Evolutionary conservation across 805 yeast species (phyloP).

Genomic region (Barnettozyma salicaria): DNA sequence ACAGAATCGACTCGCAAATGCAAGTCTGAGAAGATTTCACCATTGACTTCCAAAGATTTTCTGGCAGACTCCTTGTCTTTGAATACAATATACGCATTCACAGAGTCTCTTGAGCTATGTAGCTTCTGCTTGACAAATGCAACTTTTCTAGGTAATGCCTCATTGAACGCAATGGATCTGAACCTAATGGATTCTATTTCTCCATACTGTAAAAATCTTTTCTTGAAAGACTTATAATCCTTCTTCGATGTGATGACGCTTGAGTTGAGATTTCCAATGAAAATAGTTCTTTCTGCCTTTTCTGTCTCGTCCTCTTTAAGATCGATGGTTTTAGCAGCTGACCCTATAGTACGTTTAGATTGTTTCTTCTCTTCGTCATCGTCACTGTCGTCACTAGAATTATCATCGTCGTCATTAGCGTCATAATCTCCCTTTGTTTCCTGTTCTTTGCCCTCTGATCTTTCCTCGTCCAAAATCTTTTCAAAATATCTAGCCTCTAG

Average conservation of each 20-base stretch:
- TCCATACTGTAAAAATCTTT: slow-evolving; percentile 40
- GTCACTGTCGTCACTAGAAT: slow-evolving; percentile 17
- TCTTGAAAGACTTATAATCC: slow-evolving; percentile 57
- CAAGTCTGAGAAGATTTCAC: slow-evolving; percentile 55
- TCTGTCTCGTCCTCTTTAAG: slow-evolving; percentile 66
- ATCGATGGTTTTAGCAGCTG: slow-evolving; percentile 40
- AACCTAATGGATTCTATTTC: slow-evolving; percentile 72
- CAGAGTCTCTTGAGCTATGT: slow-evolving; percentile 69
- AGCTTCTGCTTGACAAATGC: slow-evolving; percentile 79
- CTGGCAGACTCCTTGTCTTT: slow-evolving; percentile 41
- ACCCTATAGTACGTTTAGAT: slow-evolving; percentile 13
- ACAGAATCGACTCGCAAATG: slow-evolving; percentile 90
- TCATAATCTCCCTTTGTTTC: slow-evolving; percentile 18
- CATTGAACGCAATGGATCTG: slow-evolving; percentile 86
- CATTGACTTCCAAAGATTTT: slow-evolving; percentile 52
- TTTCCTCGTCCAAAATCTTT: slow-evolving; percentile 36
- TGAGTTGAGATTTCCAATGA: slow-evolving; percentile 79
- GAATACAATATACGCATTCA: slow-evolving; percentile 87
- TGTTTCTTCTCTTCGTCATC: slow-evolving; percentile 25
- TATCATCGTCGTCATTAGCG: slow-evolving; percentile 23
- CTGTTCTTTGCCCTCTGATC: slow-evolving; percentile 36
- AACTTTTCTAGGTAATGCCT: slow-evolving; percentile 83
- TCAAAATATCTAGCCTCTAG: slow-evolving; percentile 50
- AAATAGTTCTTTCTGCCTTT: slow-evolving; percentile 79
- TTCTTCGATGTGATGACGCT: slow-evolving; percentile 58